These are phyloP conservation scores for Saprolegnia diclina DNA, from an alignment of 352 stramenopile genomes.

Conservation along the genomic window DNA sequence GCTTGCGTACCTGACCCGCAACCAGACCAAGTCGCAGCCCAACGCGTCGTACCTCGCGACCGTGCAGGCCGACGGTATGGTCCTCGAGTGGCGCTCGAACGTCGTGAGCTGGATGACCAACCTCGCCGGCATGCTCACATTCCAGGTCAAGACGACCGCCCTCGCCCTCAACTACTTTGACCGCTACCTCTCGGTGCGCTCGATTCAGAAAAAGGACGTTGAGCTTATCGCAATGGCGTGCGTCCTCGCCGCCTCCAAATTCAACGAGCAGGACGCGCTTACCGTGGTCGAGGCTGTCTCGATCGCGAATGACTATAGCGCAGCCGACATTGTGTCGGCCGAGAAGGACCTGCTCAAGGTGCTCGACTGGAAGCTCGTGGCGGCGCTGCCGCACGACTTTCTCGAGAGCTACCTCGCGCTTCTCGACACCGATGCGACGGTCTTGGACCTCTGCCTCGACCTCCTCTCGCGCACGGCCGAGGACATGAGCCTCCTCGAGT, in stretches of 20 bases:
- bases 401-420: conserved; percentile 9
- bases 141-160: conserved; percentile 13
- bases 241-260: conserved; percentile 22
- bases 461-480: not conserved
- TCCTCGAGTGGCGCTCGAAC: conserved; percentile 9
- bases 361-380: conserved; percentile 21
- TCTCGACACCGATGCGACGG: not conserved
- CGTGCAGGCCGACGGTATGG: conserved; percentile 19
- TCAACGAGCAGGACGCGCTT: conserved; percentile 22
- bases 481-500: conserved; percentile 15
- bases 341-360: conserved; percentile 7
- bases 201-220: conserved; percentile 8
- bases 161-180: conserved; percentile 26
- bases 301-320: conserved; percentile 7
- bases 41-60: not conserved
- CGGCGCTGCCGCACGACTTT: conserved; percentile 13
- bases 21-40: not conserved
- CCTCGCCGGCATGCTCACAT: conserved; percentile 6
- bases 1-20: not conserved
- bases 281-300: conserved; percentile 8
- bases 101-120: conserved; percentile 19
- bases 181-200: conserved; percentile 18
- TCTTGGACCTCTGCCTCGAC: conserved; percentile 2
- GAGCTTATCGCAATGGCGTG: conserved; percentile 22
- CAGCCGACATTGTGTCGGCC: not conserved